A percentile compares a stretch with the other conserved stretches of the same genome.
Conservation (phyloP, 2,329 filamentous ascomycete species). For the Cercospora nicotianae region DNA sequence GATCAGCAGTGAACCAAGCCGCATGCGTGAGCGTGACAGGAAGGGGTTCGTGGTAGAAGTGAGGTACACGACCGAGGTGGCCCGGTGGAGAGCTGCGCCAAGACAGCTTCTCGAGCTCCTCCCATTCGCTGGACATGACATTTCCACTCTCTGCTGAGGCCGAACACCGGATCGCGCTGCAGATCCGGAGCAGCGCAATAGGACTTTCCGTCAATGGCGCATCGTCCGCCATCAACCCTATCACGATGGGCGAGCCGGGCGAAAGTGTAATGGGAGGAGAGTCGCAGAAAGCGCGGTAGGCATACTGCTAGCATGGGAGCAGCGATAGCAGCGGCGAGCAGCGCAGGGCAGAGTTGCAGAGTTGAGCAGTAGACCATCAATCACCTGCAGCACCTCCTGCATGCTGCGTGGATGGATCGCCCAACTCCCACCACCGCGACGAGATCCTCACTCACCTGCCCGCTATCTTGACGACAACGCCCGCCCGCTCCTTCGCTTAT, state of each 20-base stretch:
- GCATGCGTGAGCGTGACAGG: neutral
- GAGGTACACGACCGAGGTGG: neutral
- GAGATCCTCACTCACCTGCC: neutral
- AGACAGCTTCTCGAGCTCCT: too few relatives aligned
- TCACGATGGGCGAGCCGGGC: neutral
- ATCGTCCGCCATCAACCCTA: neutral
- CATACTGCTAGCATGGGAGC: neutral
- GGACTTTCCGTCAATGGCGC: neutral
- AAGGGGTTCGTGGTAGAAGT: neutral
- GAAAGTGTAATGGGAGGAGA: neutral
- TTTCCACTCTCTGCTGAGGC: neutral
- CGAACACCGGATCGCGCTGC: neutral
- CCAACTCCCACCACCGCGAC: neutral
- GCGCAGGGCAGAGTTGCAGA: neutral
- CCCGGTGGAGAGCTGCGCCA: neutral
- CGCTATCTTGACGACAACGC: neutral
- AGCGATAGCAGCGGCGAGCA: neutral
- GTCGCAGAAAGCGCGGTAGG: neutral
- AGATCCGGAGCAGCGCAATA: neutral
- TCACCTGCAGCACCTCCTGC: conserved; percentile 9
- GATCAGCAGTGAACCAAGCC: neutral
- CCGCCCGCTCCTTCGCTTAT: neutral
- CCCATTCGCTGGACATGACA: neutral
- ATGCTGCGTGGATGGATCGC: conserved; percentile 1
- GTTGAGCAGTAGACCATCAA: neutral